A percentile compares a stretch with the other conserved stretches of the same genome.
phyloP scores from a whole-genome alignment of 768 basidiomycete genomes.

The Russula lepida region DNA sequence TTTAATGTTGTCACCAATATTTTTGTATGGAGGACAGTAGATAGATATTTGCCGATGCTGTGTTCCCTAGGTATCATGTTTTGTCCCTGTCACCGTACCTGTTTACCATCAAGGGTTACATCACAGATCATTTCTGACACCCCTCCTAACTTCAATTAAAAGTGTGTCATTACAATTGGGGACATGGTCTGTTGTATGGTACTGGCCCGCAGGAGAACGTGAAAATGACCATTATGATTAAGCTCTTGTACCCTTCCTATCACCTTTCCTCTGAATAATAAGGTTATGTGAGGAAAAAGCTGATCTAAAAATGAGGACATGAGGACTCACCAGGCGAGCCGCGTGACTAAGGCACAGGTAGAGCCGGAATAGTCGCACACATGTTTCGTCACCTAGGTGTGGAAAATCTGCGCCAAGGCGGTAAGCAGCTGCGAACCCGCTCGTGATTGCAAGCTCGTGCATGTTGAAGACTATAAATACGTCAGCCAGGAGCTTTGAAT shows the following conservation, averaged over 20 bases:
- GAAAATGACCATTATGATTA: slow-evolving; percentile 4
- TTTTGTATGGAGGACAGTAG: slow-evolving; percentile 7
- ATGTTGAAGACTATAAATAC: slow-evolving; percentile 26
- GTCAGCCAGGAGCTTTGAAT: neutral
- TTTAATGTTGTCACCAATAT: slow-evolving; percentile 2
- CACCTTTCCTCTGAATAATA: slow-evolving; percentile 23
- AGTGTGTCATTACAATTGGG: neutral
- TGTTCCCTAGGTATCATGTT: neutral
- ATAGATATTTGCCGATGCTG: slow-evolving; percentile 1
- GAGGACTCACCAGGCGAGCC: slow-evolving; percentile 22
- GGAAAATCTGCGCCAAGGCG: slow-evolving; percentile 29
- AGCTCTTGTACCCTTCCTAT: slow-evolving; percentile 21
- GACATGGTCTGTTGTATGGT: too few species aligned
- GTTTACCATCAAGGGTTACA: neutral
- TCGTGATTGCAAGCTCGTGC: slow-evolving; percentile 33
- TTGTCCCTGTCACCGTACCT: neutral
- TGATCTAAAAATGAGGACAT: neutral
- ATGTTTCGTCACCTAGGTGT: slow-evolving; percentile 27
- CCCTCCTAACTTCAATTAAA: neutral
- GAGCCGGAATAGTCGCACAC: slow-evolving; percentile 26
- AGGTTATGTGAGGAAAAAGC: neutral
- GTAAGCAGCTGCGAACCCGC: slow-evolving; percentile 37
- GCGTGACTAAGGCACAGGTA: slow-evolving; percentile 27
- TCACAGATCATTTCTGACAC: neutral
- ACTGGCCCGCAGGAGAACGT: neutral